phyloP scores from a whole-genome alignment of 1,284 basidiomycete species.

The Hemileia vastatrix region DNA sequence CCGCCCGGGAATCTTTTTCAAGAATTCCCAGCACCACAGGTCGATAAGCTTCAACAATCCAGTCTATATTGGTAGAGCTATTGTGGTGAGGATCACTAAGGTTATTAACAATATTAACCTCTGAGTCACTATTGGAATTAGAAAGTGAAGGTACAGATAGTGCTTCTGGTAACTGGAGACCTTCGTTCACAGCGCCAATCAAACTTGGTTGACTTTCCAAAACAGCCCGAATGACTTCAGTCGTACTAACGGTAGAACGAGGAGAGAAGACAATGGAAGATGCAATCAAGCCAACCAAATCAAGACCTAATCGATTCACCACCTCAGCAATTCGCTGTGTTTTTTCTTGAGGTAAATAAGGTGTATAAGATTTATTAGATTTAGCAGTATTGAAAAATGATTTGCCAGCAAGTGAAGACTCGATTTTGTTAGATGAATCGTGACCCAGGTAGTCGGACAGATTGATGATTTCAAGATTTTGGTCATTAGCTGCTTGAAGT shows the following conservation, averaged over 20 bases:
- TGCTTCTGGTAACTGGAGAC: background rate
- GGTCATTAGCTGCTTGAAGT: no score
- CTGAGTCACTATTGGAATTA: background rate
- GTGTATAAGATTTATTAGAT: no score
- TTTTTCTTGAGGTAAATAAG: no score
- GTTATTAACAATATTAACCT: background rate
- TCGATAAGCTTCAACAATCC: constrained; percentile 14
- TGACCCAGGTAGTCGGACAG: no score
- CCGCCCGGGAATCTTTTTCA: constrained; percentile 1
- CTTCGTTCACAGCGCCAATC: constrained; percentile 3
- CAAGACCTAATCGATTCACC: constrained; percentile 8
- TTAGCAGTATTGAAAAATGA: no score
- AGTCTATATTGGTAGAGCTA: constrained; percentile 7
- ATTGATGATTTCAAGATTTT: no score
- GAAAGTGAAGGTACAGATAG: background rate
- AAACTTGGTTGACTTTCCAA: constrained; percentile 20
- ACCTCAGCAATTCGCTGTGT: no score
- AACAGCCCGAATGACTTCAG: constrained; percentile 16
- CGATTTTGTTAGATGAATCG: no score
- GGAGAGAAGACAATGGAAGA: constrained; percentile 20
- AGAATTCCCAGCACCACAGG: constrained; percentile 16
- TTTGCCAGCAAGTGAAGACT: no score
- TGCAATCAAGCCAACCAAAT: constrained; percentile 17
- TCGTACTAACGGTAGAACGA: constrained; percentile 20
- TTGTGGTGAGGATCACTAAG: no score